Conservation (phyloP, 2,329 filamentous ascomycete species). For the Pestalotiopsis sp. region DNA sequence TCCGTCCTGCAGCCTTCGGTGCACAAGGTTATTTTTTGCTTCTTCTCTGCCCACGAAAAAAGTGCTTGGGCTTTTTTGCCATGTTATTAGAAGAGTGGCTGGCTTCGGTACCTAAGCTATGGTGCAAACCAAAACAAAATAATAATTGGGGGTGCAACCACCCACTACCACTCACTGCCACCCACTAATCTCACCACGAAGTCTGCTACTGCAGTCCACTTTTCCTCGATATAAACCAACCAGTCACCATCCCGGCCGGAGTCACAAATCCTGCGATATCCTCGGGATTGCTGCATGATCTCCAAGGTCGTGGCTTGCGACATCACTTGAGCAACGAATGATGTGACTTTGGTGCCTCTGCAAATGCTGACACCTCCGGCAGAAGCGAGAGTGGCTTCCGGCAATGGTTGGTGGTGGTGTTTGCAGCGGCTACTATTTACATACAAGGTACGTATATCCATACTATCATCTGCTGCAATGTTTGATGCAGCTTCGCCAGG, state of each 20-base stretch:
- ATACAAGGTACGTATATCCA: neutral
- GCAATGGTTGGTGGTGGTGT: neutral
- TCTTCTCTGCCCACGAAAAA: neutral
- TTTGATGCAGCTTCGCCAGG: neutral
- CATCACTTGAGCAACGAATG: slow-evolving; percentile 1
- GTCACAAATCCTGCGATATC: neutral
- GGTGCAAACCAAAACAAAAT: neutral
- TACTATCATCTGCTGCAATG: neutral
- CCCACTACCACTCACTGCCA: neutral
- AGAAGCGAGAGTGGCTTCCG: slow-evolving; percentile 1
- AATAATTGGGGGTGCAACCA: neutral
- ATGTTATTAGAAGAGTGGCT: neutral
- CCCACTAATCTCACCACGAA: neutral
- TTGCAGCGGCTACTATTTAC: neutral
- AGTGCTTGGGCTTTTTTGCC: neutral
- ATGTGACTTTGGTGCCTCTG: slow-evolving; percentile 7
- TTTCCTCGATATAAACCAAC: neutral
- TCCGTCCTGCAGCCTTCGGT: neutral
- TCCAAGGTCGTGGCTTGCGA: neutral
- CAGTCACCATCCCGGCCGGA: neutral
- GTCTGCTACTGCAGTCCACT: neutral
- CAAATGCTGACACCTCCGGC: neutral
- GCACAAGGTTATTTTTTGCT: neutral
- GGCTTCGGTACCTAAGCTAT: neutral
- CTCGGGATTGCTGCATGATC: neutral